Evolutionary conservation across 768 basidiomycete species (phyloP).

Genomic region (Daedalea quercina): DNA sequence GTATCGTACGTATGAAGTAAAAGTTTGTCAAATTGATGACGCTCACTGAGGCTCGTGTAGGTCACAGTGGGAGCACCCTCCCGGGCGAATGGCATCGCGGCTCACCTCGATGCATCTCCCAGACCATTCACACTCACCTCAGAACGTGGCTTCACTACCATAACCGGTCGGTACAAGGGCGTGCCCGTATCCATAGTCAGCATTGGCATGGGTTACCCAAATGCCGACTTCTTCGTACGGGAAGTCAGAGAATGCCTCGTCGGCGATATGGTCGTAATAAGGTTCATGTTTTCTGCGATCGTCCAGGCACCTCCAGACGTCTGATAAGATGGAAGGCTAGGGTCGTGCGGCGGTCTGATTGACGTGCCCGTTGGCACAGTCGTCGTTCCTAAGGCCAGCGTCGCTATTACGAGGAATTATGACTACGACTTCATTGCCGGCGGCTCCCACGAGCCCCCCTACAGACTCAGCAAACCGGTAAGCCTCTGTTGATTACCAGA

Average conservation of each 20-base stretch:
- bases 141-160: constrained; percentile 62
- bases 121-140: constrained; percentile 56
- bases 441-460: constrained; percentile 40
- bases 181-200: constrained; percentile 66
- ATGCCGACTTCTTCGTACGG: constrained; percentile 82
- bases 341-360: constrained; percentile 70
- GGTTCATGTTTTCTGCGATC: constrained; percentile 24
- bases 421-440: constrained; percentile 65
- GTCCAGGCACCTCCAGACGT: neutral
- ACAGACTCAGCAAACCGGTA: constrained; percentile 64
- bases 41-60: constrained; percentile 27
- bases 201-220: constrained; percentile 80
- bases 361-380: constrained; percentile 70
- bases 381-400: constrained; percentile 61
- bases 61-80: constrained; percentile 71
- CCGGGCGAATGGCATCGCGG: constrained; percentile 55
- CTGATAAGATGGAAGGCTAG: constrained; percentile 43
- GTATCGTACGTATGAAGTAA: constrained; percentile 42
- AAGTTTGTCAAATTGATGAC: neutral
- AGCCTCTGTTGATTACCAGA: constrained; percentile 11
- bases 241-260: constrained; percentile 69
- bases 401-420: constrained; percentile 68
- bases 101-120: constrained; percentile 51
- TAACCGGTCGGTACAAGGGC: constrained; percentile 37
- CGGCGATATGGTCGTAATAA: constrained; percentile 51